These are phyloP conservation scores for Chlorella vulgaris DNA, from an alignment of 139 green algal species.

Conservation along the genomic window DNA sequence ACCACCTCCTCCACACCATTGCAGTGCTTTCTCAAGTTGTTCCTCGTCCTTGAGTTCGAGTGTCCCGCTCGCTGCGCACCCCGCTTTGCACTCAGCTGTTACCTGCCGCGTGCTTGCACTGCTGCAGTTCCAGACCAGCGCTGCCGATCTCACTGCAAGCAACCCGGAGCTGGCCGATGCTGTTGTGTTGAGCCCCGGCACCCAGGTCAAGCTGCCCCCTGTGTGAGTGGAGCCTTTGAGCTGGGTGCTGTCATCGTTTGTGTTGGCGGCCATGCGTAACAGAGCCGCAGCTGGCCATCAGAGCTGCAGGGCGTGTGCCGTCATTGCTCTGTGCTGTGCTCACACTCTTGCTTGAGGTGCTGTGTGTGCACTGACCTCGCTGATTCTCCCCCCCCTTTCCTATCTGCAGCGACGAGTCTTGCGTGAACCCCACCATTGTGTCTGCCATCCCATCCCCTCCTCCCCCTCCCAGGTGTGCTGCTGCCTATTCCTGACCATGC, in stretches of 20 bases:
- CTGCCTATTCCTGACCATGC: neutral
- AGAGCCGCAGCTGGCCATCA: neutral
- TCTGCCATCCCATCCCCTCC: neutral
- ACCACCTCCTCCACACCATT: neutral
- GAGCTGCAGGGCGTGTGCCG: too few relatives aligned
- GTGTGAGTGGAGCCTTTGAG: neutral
- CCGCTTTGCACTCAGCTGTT: neutral
- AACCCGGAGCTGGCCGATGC: conserved; percentile 33
- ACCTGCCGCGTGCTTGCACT: neutral
- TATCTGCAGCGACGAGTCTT: conserved; percentile 1
- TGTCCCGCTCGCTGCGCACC: neutral
- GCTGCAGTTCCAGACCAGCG: conserved; percentile 36
- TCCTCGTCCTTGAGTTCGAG: neutral
- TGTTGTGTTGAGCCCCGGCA: conserved; percentile 20
- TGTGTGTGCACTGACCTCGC: neutral
- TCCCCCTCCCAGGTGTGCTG: conserved; percentile 3
- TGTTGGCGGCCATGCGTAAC: neutral
- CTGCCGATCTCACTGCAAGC: neutral
- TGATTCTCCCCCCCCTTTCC: neutral
- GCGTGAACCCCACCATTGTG: conserved; percentile 17
- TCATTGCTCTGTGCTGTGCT: too few relatives aligned
- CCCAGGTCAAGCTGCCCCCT: conserved; percentile 35
- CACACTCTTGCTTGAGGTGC: neutral
- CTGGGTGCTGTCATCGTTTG: neutral
- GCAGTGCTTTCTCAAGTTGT: neutral